Percentiles rank a stretch among this genome's conserved stretches.
phyloP scores from a whole-genome alignment of 1,284 basidiomycete species.

The Moesziomyces parantarcticus region DNA sequence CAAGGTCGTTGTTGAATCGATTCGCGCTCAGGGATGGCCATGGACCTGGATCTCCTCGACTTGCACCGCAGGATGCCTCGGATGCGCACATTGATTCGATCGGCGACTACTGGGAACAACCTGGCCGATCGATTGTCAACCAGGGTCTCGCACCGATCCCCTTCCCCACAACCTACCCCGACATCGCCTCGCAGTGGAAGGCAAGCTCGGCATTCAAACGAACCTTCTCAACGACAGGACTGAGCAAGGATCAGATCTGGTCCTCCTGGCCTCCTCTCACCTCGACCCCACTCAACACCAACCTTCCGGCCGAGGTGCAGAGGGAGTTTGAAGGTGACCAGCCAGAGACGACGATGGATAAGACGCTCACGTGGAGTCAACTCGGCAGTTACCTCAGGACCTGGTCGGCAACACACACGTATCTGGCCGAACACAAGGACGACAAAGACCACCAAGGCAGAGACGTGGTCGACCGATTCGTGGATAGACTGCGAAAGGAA shows the following conservation, averaged over 20 bases:
- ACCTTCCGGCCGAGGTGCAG: constrained; percentile 1
- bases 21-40: constrained; percentile 71
- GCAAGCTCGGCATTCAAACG: constrained; percentile 11
- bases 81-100: too few relatives aligned
- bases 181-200: constrained; percentile 67
- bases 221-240: constrained; percentile 28
- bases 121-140: constrained; percentile 81
- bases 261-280: constrained; percentile 25
- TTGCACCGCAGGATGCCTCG: not conserved
- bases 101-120: constrained; percentile 82
- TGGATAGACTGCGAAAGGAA: constrained; percentile 10
- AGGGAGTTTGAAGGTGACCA: constrained; percentile 11
- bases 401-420: constrained; percentile 79
- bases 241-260: constrained; percentile 24
- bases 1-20: constrained; percentile 74
- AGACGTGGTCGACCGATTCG: constrained; percentile 45
- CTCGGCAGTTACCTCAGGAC: constrained; percentile 79
- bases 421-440: constrained; percentile 75
- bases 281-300: not conserved
- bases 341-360: constrained; percentile 69
- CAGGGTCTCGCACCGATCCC: constrained; percentile 78
- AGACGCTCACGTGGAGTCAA: constrained; percentile 75
- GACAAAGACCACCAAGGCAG: constrained; percentile 69
- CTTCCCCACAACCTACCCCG: constrained; percentile 71
- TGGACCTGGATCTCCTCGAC: not conserved